Evolutionary conservation across 1,284 basidiomycete genomes (phyloP).

Genomic region (Sanguinoderma infundibulare): DNA sequence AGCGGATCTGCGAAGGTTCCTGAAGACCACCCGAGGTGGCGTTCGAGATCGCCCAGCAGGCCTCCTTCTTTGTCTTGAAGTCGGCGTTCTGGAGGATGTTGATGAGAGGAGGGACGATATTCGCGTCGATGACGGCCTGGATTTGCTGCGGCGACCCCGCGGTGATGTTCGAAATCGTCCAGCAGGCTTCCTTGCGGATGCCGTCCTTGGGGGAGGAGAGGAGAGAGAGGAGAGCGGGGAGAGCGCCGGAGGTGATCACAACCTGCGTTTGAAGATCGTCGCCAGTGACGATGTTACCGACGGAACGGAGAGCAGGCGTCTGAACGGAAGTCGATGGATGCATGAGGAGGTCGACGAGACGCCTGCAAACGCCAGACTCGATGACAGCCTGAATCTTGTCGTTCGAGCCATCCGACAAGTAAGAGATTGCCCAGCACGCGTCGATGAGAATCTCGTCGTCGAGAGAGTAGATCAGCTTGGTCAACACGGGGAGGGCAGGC

Average conservation of each 20-base stretch:
- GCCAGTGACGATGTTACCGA: constrained; percentile 98
- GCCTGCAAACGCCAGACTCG: constrained; percentile 96
- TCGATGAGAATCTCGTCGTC: constrained; percentile 99
- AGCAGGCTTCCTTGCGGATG: constrained; percentile 96
- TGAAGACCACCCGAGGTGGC: constrained; percentile 98
- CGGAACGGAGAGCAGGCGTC: constrained; percentile 96
- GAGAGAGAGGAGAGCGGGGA: constrained; percentile 90
- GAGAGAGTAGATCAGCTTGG: constrained; percentile 98
- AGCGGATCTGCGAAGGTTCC: constrained; percentile 97
- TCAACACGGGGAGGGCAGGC: constrained; percentile 93
- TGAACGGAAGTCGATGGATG: constrained; percentile 98
- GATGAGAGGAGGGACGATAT: constrained; percentile 97
- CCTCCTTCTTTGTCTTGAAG: constrained; percentile 99
- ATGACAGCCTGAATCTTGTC: constrained; percentile 99
- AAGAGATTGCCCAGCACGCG: constrained; percentile 99
- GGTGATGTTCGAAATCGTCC: constrained; percentile 99
- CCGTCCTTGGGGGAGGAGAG: constrained; percentile 97
- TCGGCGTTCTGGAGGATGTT: constrained; percentile 98
- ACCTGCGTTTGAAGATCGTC: constrained; percentile 99
- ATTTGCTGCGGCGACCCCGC: constrained; percentile 97
- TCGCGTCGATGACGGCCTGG: constrained; percentile 86
- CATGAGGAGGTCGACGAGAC: constrained; percentile 97
- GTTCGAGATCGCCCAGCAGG: constrained; percentile 99
- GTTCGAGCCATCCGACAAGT: constrained; percentile 98
- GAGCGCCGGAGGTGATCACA: constrained; percentile 94